These are phyloP conservation scores for Xylona heveae DNA, from an alignment of 495 filamentous ascomycete species.

Conservation along the genomic window DNA sequence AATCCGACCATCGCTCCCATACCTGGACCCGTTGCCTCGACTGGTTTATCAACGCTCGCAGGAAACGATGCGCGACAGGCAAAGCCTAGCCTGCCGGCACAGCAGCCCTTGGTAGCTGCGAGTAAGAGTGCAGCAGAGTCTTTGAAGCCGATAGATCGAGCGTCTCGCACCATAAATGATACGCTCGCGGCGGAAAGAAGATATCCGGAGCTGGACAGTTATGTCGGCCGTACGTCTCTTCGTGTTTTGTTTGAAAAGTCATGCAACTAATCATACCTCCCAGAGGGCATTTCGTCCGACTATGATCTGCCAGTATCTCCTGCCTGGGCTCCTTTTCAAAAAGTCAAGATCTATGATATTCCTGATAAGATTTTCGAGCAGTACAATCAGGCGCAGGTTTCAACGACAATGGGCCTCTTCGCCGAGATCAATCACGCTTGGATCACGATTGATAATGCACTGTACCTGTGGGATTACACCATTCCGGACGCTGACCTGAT, in stretches of 20 bases:
- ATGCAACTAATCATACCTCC: too few species aligned
- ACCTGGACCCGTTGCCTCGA: constrained; percentile 2
- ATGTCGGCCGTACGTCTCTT: constrained; percentile 47
- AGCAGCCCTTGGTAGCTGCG: constrained; percentile 18
- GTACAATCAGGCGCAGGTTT: constrained; percentile 63
- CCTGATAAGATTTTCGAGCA: constrained; percentile 78
- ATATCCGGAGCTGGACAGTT: constrained; percentile 79
- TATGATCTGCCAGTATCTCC: constrained; percentile 49
- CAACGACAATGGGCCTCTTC: constrained; percentile 80
- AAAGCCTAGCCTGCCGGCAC: constrained; percentile 13
- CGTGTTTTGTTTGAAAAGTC: too few species aligned
- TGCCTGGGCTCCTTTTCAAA: constrained; percentile 81
- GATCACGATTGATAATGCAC: constrained; percentile 82
- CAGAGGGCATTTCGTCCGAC: constrained; percentile 74
- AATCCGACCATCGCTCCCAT: background rate
- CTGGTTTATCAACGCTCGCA: background rate
- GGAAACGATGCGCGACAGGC: constrained; percentile 5
- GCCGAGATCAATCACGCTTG: constrained; percentile 85
- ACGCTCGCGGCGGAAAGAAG: constrained; percentile 49
- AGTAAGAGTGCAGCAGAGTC: constrained; percentile 19
- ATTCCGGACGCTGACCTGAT: constrained; percentile 69
- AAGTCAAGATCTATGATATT: constrained; percentile 57
- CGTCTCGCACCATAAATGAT: constrained; percentile 65
- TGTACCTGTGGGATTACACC: constrained; percentile 97
- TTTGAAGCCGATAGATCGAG: constrained; percentile 51